phyloP scores from a whole-genome alignment of 2,329 filamentous ascomycete genomes.

The Trichoderma koningii region DNA sequence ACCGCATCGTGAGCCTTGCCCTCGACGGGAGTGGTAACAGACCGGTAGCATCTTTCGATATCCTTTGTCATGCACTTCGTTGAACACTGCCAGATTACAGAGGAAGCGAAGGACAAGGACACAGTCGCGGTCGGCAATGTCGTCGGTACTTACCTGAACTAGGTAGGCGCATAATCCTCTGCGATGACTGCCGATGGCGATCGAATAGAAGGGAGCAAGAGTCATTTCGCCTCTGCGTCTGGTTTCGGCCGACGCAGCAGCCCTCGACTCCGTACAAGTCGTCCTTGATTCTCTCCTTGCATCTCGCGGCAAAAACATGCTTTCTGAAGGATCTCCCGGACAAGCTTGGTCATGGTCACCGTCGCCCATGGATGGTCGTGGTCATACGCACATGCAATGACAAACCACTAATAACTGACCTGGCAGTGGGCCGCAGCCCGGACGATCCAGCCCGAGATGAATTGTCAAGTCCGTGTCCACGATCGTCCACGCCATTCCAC shows the following conservation, averaged over 20 bases:
- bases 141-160: background rate
- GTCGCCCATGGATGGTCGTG: too few species aligned
- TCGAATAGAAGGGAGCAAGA: conserved; percentile 12
- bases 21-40: background rate
- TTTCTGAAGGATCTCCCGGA: background rate
- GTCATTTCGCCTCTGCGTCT: conserved; percentile 7
- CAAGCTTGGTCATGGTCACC: background rate
- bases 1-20: conserved; percentile 17
- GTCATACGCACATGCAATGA: background rate
- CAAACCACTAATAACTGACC: background rate
- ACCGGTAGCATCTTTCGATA: background rate
- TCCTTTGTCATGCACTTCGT: too few species aligned
- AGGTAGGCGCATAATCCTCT: too few species aligned
- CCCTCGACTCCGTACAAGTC: conserved; percentile 2
- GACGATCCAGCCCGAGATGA: conserved; percentile 8
- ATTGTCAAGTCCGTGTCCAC: background rate
- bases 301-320: conserved; percentile 13
- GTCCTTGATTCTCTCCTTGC: conserved; percentile 2
- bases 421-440: conserved; percentile 1
- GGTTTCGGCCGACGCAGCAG: background rate
- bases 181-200: background rate
- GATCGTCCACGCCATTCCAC: background rate
- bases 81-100: too few species aligned
- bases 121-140: background rate
- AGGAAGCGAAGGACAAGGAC: too few species aligned